phyloP scores from a whole-genome alignment of 2,329 filamentous ascomycete species.

The Harringtonia lauricola region DNA sequence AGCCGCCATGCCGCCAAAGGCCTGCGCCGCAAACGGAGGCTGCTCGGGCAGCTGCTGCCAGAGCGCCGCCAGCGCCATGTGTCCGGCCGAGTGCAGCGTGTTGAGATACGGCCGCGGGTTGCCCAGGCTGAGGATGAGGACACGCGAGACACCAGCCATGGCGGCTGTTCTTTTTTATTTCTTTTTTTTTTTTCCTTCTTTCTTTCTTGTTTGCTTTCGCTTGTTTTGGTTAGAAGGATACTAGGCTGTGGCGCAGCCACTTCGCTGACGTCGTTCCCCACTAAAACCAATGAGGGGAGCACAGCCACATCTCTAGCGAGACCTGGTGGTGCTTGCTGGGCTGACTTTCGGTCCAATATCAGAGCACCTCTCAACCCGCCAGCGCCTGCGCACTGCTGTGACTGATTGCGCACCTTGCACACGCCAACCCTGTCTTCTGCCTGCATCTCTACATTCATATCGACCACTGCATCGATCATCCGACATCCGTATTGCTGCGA shows the following conservation, averaged over 20 bases:
- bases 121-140: constrained; percentile 79
- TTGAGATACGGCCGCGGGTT: constrained; percentile 67
- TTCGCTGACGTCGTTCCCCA: neutral
- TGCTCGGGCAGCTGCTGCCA: constrained; percentile 34
- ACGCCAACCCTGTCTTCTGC: too few species aligned
- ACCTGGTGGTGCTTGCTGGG: too few species aligned
- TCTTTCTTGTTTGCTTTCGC: constrained; percentile 1
- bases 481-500: too few species aligned
- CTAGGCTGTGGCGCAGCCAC: neutral
- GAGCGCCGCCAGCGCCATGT: constrained; percentile 59
- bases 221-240: neutral
- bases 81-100: constrained; percentile 80
- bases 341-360: neutral
- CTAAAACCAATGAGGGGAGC: neutral
- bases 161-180: too few species aligned
- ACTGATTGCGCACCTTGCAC: too few species aligned
- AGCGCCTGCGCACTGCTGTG: too few species aligned
- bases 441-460: too few species aligned
- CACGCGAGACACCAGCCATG: constrained; percentile 19
- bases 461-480: too few species aligned
- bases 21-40: constrained; percentile 35
- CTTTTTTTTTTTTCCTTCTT: too few species aligned
- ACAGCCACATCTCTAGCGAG: constrained; percentile 2
- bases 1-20: constrained; percentile 39
- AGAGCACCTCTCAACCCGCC: too few species aligned